phyloP scores from a whole-genome alignment of 2,329 filamentous ascomycete genomes.

The Ophioceras dolichostomum region DNA sequence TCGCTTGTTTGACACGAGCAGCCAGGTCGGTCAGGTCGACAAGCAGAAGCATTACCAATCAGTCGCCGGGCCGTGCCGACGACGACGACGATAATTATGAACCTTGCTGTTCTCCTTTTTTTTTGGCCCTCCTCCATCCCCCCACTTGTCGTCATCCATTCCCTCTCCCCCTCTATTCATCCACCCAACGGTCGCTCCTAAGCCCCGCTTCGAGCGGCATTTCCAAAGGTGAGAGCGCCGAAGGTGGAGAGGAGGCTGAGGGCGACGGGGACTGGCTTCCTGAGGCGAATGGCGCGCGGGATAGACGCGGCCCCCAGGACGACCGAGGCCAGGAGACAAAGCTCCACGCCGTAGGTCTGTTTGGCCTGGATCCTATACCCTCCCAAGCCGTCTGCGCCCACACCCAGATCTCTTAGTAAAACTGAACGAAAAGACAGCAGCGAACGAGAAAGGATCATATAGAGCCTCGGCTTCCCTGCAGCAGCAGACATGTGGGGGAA shows the following conservation, averaged over 20 bases:
- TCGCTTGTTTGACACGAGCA: no score
- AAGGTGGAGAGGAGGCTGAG: slow-evolving; percentile 69
- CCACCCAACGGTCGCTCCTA: slow-evolving; percentile 14
- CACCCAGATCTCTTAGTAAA: no score
- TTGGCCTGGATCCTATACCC: slow-evolving; percentile 67
- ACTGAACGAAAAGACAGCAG: background rate
- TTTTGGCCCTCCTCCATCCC: no score
- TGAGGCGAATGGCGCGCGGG: slow-evolving; percentile 70
- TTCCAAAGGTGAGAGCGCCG: slow-evolving; percentile 70
- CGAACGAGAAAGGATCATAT: background rate
- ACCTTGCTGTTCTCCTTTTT: no score
- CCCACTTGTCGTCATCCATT: no score
- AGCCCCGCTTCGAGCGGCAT: slow-evolving; percentile 40
- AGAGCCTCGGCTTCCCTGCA: background rate
- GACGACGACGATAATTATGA: background rate
- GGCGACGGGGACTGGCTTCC: slow-evolving; percentile 73
- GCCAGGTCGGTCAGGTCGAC: no score
- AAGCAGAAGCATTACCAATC: no score
- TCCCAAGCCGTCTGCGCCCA: slow-evolving; percentile 53
- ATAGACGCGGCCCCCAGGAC: slow-evolving; percentile 75
- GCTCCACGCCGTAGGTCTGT: slow-evolving; percentile 72
- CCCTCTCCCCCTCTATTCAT: background rate
- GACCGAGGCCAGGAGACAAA: slow-evolving; percentile 79
- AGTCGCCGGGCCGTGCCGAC: no score
- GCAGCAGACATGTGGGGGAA: no score